These are phyloP conservation scores for Blastocystis hominis DNA, from an alignment of 352 stramenopile genomes.

Conservation along the genomic window DNA sequence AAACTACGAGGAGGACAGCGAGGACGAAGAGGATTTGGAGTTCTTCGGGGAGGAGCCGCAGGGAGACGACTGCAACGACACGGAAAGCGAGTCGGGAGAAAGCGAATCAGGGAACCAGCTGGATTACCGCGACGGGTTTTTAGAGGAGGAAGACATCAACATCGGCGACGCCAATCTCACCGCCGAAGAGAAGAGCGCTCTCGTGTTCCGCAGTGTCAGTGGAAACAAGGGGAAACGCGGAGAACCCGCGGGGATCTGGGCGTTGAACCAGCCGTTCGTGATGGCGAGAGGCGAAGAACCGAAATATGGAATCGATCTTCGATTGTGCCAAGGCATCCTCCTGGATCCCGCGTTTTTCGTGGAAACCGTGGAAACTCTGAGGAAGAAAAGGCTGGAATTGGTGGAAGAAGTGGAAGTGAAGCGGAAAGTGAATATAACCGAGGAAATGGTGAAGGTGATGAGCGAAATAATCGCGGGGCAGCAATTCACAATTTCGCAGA, in stretches of 20 bases:
- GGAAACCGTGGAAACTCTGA: background rate
- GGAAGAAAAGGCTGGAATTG: background rate
- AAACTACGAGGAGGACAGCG: slow-evolving; percentile 33
- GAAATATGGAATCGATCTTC: background rate
- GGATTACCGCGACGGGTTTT: slow-evolving; percentile 45
- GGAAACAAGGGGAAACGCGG: slow-evolving; percentile 48
- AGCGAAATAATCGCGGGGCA: background rate
- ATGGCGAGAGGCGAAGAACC: background rate
- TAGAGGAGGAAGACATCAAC: slow-evolving; percentile 45
- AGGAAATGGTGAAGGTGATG: background rate
- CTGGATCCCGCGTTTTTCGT: slow-evolving; percentile 24
- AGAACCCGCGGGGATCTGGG: background rate
- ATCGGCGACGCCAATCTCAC: slow-evolving; percentile 19
- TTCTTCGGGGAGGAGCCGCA: background rate
- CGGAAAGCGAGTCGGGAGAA: slow-evolving; percentile 9
- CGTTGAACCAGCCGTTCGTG: slow-evolving; percentile 9
- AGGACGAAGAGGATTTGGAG: background rate
- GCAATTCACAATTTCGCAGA: slow-evolving; percentile 24
- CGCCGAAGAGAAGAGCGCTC: slow-evolving; percentile 37
- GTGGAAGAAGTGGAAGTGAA: background rate
- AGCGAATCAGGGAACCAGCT: slow-evolving; percentile 6
- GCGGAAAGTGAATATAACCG: slow-evolving; percentile 32
- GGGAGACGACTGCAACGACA: slow-evolving; percentile 47
- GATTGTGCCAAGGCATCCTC: background rate
- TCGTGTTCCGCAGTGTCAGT: slow-evolving; percentile 53